phyloP scores from a whole-genome alignment of 768 basidiomycete genomes.

The Baorangia bicolor region DNA sequence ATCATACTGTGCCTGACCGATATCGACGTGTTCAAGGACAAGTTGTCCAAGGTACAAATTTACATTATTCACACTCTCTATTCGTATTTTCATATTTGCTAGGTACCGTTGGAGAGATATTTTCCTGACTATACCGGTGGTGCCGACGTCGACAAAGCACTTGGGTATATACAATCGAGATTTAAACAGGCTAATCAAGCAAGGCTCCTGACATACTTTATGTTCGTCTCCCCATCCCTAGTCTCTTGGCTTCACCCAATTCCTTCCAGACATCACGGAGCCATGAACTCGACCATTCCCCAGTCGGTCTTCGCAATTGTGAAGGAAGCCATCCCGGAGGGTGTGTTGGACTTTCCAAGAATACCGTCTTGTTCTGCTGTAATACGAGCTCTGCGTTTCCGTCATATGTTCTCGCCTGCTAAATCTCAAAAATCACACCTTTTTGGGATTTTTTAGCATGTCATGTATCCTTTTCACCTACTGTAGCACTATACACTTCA shows the following conservation, averaged over 20 bases:
- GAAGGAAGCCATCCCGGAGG: neutral
- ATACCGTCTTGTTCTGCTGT: neutral
- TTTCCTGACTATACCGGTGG: neutral
- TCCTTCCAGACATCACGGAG: neutral
- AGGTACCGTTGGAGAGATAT: conserved; percentile 1
- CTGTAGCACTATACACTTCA: neutral
- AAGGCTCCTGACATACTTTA: neutral
- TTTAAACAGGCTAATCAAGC: neutral
- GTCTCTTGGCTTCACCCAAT: neutral
- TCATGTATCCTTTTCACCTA: neutral
- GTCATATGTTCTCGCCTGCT: neutral
- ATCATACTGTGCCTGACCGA: neutral
- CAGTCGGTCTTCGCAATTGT: neutral
- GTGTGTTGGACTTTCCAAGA: neutral
- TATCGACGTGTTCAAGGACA: neutral
- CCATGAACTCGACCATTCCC: neutral
- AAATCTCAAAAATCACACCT: neutral
- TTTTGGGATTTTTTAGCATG: neutral
- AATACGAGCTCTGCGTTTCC: neutral
- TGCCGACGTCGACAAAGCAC: neutral
- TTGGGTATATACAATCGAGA: neutral
- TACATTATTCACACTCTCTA: neutral
- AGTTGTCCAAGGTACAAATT: neutral
- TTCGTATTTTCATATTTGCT: neutral
- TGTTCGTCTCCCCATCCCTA: neutral